Conservation (phyloP, 2,329 filamentous ascomycete species). For the Aspergillus quadricinctus region DNA sequence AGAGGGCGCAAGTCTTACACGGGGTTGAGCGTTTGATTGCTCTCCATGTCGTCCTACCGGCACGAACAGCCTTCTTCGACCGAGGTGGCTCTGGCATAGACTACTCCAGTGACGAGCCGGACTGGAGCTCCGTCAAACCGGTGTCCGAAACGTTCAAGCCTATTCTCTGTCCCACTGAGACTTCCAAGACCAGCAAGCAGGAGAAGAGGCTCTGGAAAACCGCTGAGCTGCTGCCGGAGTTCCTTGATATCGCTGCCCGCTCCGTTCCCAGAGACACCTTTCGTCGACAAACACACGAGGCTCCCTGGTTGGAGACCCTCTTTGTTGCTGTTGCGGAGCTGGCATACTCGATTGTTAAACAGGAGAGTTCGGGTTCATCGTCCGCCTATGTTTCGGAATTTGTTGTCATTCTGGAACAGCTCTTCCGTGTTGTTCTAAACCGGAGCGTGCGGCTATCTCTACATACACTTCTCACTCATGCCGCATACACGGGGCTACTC, state of each 20-base stretch:
- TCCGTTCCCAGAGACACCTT: constrained; percentile 43
- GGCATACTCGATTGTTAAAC: constrained; percentile 32
- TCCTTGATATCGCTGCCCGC: constrained; percentile 45
- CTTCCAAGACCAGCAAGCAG: constrained; percentile 7
- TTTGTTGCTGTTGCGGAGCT: constrained; percentile 42
- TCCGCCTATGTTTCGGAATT: constrained; percentile 26
- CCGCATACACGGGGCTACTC: constrained; percentile 38
- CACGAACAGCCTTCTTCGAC: constrained; percentile 35
- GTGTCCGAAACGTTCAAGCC: constrained; percentile 35
- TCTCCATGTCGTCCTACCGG: constrained; percentile 40
- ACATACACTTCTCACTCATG: constrained; percentile 38
- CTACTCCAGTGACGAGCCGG: constrained; percentile 30
- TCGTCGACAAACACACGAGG: constrained; percentile 42
- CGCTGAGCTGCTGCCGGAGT: constrained; percentile 33
- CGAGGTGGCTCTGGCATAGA: constrained; percentile 31
- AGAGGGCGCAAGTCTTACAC: constrained; percentile 27
- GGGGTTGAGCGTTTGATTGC: constrained; percentile 36
- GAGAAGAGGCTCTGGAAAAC: constrained; percentile 24
- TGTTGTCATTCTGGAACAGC: constrained; percentile 31
- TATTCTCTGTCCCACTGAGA: constrained; percentile 26
- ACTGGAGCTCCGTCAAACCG: constrained; percentile 31
- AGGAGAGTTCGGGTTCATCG: constrained; percentile 14
- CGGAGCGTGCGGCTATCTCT: constrained; percentile 38
- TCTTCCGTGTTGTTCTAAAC: constrained; percentile 37
- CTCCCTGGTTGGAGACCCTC: constrained; percentile 48